Percentiles rank a stretch among this genome's conserved stretches.
These are phyloP conservation scores for Musa acuminata DNA, from an alignment of 176 grass and related monocot genomes.

Conservation along the genomic window DNA sequence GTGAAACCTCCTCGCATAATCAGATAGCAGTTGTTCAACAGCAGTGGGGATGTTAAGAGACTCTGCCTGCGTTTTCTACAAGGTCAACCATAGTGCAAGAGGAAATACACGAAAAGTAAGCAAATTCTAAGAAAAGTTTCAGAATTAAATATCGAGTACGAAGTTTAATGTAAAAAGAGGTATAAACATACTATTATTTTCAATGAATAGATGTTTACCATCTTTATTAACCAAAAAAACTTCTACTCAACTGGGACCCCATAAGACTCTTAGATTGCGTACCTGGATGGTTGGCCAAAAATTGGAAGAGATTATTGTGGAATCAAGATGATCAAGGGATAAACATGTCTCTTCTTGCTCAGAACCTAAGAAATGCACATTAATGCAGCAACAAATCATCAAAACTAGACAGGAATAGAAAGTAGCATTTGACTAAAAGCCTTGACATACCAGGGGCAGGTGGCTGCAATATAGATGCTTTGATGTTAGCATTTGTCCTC, in stretches of 20 bases:
- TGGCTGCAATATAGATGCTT: constrained; percentile 54
- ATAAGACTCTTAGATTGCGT: constrained; percentile 9
- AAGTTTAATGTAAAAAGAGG: neutral
- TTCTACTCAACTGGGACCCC: neutral
- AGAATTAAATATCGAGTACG: neutral
- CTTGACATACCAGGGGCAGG: constrained; percentile 23
- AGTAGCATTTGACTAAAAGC: neutral
- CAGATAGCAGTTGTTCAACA: constrained; percentile 68
- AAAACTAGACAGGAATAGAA: neutral
- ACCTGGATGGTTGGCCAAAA: constrained; percentile 99
- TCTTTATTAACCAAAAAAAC: neutral
- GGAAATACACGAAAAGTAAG: neutral
- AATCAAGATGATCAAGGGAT: constrained; percentile 75
- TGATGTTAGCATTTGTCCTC: constrained; percentile 95
- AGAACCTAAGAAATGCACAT: constrained; percentile 35
- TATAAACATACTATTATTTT: neutral
- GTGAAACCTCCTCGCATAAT: constrained; percentile 88
- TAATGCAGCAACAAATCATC: constrained; percentile 10
- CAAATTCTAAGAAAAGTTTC: neutral
- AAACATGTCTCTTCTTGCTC: constrained; percentile 46
- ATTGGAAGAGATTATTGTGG: constrained; percentile 93
- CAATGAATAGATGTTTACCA: no score
- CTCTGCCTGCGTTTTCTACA: constrained; percentile 50
- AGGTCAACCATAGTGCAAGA: neutral
- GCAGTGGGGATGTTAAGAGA: constrained; percentile 59